These are phyloP conservation scores for Choiromyces venosus DNA, from an alignment of 495 filamentous ascomycete species.

Conservation along the genomic window DNA sequence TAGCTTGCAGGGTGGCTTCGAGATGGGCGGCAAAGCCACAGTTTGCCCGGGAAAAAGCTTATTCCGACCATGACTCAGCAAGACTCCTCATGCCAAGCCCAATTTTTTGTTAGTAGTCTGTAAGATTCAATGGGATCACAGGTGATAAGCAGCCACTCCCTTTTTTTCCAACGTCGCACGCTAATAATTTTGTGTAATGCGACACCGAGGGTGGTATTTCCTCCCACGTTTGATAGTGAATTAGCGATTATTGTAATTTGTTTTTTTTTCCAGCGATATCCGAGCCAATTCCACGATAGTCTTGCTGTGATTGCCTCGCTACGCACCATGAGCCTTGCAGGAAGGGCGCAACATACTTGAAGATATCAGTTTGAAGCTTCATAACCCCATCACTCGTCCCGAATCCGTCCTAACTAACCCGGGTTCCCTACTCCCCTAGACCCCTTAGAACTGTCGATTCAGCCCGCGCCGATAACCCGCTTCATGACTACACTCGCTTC, in stretches of 20 bases:
- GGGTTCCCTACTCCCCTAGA: background rate
- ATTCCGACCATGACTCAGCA: background rate
- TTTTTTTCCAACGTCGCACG: background rate
- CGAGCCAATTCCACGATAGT: background rate
- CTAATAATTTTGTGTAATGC: background rate
- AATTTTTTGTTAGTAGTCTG: background rate
- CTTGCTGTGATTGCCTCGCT: background rate
- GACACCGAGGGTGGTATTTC: background rate
- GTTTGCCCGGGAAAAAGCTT: background rate
- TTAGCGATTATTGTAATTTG: background rate
- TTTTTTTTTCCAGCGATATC: background rate
- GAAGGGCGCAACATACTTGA: background rate
- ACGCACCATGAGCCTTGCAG: background rate
- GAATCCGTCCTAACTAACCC: background rate
- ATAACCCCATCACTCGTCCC: background rate
- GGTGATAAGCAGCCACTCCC: background rate
- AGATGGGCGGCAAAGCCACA: background rate
- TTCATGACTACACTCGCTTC: background rate
- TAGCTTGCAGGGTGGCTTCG: background rate
- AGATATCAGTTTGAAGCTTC: background rate
- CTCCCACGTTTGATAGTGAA: background rate
- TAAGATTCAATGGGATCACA: background rate
- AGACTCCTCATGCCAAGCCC: background rate
- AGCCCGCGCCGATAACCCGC: background rate
- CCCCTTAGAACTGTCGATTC: background rate